Evolutionary conservation across 305 asterid genomes (phyloP), one percentile per base, ranked within the genome.

Genomic region (Striga hermonthica): DNA sequence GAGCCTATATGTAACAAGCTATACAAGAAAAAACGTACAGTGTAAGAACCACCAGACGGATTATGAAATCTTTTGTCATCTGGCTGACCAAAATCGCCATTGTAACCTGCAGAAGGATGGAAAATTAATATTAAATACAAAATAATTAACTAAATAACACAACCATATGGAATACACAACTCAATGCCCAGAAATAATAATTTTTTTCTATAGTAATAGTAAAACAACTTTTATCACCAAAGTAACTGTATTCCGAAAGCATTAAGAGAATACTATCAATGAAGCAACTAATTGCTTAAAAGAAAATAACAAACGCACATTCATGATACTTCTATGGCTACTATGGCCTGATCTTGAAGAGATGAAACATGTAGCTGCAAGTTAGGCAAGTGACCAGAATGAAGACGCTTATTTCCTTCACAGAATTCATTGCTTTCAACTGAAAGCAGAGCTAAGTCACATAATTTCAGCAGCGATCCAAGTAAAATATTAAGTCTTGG

Each of bases 41-140:
- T 39, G 63, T 76, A 74, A 28, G 82, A 73, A 73, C 71, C 75
- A 65, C 74, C 67, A 58, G 76, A 75, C 9, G 78, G 16, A 64
- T 66, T 82, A 67, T 16, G 65, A 62, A 62, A 77, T 64, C 79
- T 72, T 66, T 73, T 80, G 69, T 72, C 83, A 43, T 79, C 85
- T 34, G 76, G 44, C 69, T 71, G 88, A 47, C 74, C 52, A 74
- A 44, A 71, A 53, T 76, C 11, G 54, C 86, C 80, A 70, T 74
- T 76, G 69, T 77, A 81, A 22, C 83, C 88, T 79, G 75, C 77
- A 61, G 69, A 62, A 65, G 58, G 48, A 57, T 12, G 44, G 48
- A 34, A 65, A 35, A 45, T 10, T 12, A 62, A 45, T 9, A 57
- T 34, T 31, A 49, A 56, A 40, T 3, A 50, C 60, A 61, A 64